Conservation (phyloP, 257 asterid genomes). For the Solanum dulcamara region DNA sequence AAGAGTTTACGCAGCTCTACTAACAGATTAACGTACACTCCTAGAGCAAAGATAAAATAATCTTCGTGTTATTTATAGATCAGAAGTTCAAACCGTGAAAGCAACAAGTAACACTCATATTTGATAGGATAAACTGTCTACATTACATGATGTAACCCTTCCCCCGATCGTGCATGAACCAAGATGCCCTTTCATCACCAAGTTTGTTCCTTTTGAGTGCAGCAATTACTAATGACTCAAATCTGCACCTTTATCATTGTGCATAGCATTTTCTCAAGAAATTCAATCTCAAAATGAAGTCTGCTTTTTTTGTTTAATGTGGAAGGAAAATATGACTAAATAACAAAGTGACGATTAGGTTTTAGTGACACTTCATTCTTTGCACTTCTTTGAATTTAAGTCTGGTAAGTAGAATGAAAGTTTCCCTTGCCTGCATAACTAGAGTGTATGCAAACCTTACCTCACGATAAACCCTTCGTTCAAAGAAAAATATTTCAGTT, state of each 20-base stretch:
- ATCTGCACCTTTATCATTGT: not conserved
- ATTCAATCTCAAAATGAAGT: no score
- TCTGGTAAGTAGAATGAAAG: no score
- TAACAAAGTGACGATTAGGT: no score
- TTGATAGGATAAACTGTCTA: not conserved
- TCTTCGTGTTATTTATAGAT: no score
- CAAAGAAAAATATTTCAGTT: not conserved
- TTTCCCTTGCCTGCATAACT: not conserved
- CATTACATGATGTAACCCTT: not conserved
- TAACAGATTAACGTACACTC: not conserved
- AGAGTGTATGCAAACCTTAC: not conserved
- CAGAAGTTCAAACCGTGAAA: not conserved
- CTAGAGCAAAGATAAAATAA: not conserved
- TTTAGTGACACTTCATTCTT: no score
- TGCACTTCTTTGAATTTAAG: no score
- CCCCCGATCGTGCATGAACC: no score
- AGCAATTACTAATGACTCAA: not conserved
- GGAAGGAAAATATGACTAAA: no score
- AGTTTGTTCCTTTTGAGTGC: not conserved
- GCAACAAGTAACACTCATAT: no score
- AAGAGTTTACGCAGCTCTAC: not conserved
- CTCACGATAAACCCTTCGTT: not conserved
- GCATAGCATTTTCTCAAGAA: no score
- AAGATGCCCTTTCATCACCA: not conserved
- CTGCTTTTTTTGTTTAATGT: no score